A percentile compares a stretch with the other conserved stretches of the same genome.
Evolutionary conservation across 148 eudicot genomes (phyloP).

Genomic region (Pharnaceum exiguum): DNA sequence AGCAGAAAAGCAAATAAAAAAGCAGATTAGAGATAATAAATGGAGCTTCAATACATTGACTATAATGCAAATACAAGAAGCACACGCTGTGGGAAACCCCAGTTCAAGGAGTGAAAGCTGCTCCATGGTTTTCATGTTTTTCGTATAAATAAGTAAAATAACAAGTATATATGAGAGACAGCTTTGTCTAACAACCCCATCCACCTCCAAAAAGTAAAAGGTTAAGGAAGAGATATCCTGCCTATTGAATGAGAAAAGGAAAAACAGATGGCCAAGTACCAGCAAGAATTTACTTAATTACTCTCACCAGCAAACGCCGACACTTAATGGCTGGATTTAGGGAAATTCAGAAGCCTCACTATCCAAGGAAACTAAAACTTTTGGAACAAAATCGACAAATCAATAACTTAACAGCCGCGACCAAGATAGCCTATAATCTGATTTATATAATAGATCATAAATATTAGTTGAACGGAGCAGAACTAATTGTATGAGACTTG

Average conservation of each 20-base stretch:
- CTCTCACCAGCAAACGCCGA: conserved; percentile 6
- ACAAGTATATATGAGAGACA: no score
- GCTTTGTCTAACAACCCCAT: not conserved
- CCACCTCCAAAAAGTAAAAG: not conserved
- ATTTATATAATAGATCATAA: conserved; percentile 16
- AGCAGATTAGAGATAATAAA: not conserved
- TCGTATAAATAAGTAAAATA: not conserved
- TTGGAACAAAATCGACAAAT: conserved; percentile 16
- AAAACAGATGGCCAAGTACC: conserved; percentile 7
- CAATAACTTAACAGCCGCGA: conserved; percentile 11
- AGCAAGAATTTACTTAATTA: not conserved
- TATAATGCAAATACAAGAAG: not conserved
- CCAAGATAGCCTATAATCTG: conserved; percentile 16
- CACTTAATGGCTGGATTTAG: conserved; percentile 11
- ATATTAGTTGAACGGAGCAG: not conserved
- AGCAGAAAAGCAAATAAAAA: not conserved
- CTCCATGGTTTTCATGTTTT: conserved; percentile 9
- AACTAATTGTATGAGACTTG: not conserved
- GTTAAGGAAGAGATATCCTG: conserved; percentile 4
- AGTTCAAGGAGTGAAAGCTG: not conserved
- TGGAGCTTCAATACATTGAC: not conserved
- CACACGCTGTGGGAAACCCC: not conserved
- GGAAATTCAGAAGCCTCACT: conserved; percentile 1
- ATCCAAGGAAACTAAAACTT: not conserved
- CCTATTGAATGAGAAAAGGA: not conserved